A percentile compares a stretch with the other conserved stretches of the same genome.
Evolutionary conservation across 2,329 filamentous ascomycete genomes (phyloP).

Genomic region (Coniochaeta hoffmannii): DNA sequence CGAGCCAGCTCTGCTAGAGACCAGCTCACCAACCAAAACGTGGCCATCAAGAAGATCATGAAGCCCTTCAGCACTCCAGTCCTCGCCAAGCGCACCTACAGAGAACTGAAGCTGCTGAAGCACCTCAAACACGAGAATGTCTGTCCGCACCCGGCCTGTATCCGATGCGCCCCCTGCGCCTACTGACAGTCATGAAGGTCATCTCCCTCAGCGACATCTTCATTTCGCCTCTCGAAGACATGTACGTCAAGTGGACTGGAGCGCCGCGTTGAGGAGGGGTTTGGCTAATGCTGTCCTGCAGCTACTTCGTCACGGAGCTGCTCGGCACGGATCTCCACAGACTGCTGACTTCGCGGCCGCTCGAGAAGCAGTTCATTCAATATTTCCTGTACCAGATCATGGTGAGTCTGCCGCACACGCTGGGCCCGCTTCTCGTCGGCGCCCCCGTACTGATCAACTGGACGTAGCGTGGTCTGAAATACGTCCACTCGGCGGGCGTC

Average conservation of each 20-base stretch:
- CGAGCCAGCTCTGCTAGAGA: constrained; percentile 82
- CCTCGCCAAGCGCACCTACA: constrained; percentile 93
- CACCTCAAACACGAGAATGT: constrained; percentile 97
- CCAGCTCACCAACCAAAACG: constrained; percentile 92
- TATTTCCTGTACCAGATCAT: constrained; percentile 99
- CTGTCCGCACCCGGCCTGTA: constrained; percentile 14
- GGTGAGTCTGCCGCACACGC: constrained; percentile 44
- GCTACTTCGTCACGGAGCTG: constrained; percentile 97
- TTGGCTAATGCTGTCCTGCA: constrained; percentile 26
- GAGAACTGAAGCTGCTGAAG: constrained; percentile 95
- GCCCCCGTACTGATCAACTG: constrained; percentile 4
- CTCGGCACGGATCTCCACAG: constrained; percentile 95
- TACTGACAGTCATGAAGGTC: constrained; percentile 47
- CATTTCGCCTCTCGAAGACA: constrained; percentile 97
- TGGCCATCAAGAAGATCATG: constrained; percentile 99
- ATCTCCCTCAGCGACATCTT: constrained; percentile 99
- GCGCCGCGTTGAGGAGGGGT: constrained; percentile 8
- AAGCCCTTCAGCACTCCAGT: constrained; percentile 99
- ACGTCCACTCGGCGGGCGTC: constrained; percentile 96
- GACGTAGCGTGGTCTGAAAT: constrained; percentile 84
- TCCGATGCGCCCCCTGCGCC: constrained; percentile 17
- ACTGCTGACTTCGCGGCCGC: constrained; percentile 84
- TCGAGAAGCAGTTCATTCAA: constrained; percentile 99
- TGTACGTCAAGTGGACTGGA: constrained; percentile 52
- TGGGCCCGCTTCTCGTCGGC: constrained; percentile 8